These are phyloP conservation scores for Xylaria sp. DNA, from an alignment of 2,329 filamentous ascomycete genomes.

Conservation along the genomic window DNA sequence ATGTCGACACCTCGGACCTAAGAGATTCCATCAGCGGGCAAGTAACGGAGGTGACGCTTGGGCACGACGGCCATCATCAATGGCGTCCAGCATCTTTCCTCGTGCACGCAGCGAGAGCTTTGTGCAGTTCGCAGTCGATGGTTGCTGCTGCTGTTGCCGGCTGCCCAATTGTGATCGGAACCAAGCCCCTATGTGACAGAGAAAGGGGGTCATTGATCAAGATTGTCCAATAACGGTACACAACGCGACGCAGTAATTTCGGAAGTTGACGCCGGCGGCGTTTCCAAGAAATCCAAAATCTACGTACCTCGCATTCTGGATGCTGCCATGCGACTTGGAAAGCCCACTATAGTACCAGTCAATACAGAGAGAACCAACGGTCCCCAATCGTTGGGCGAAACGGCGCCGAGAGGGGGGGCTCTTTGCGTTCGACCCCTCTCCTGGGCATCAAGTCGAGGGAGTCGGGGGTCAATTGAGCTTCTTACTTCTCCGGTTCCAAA, in stretches of 20 bases:
- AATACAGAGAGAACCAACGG: conserved; percentile 1
- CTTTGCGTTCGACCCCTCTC: background rate
- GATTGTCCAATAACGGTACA: background rate
- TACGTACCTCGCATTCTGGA: conserved; percentile 57
- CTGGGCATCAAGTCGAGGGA: background rate
- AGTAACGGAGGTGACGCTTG: background rate
- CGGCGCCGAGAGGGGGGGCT: background rate
- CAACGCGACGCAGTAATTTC: background rate
- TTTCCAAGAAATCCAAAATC: background rate
- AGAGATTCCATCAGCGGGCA: conserved; percentile 12
- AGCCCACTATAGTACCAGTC: conserved; percentile 48
- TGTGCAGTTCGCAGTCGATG: background rate
- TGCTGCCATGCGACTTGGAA: conserved; percentile 59
- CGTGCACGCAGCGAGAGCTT: background rate
- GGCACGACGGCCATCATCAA: background rate
- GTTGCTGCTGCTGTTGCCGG: background rate
- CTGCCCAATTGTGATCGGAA: background rate
- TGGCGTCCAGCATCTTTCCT: background rate
- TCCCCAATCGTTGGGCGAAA: background rate
- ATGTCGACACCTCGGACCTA: conserved; percentile 69
- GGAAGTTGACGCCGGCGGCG: background rate
- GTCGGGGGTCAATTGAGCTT: background rate
- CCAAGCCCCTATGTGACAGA: background rate
- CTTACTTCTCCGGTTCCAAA: conserved; percentile 56
- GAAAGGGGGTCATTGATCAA: background rate